Conservation (phyloP, 2,329 filamentous ascomycete species). For the Cytospora schulzeri region DNA sequence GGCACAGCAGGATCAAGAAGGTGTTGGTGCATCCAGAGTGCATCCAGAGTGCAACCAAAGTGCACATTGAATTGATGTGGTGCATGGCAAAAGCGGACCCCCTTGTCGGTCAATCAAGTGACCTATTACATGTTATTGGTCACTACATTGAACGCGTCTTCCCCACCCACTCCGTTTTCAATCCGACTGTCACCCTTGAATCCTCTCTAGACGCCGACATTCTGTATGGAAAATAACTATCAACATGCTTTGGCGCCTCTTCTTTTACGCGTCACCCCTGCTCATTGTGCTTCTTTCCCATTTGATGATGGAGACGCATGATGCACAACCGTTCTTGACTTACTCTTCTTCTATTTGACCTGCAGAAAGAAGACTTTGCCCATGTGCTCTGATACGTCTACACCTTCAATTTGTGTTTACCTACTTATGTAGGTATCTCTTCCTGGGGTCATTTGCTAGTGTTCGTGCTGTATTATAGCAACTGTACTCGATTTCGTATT, state of each 20-base stretch:
- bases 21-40: too few species aligned
- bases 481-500: background rate
- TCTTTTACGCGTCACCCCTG: slow-evolving; percentile 24
- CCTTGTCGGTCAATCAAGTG: background rate
- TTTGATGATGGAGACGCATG: background rate
- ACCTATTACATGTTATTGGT: background rate
- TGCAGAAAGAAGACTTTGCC: too few species aligned
- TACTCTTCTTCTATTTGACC: background rate
- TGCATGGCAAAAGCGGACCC: too few species aligned
- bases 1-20: too few species aligned
- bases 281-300: background rate
- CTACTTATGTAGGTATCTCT: too few species aligned
- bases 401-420: background rate
- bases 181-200: background rate
- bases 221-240: background rate
- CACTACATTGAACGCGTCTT: background rate
- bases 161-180: background rate
- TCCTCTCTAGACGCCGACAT: background rate
- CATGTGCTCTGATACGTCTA: slow-evolving; percentile 1
- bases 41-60: too few species aligned
- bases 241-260: slow-evolving; percentile 3
- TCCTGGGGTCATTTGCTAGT: too few species aligned
- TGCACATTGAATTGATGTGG: too few species aligned
- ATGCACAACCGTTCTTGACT: background rate
- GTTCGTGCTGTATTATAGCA: background rate